Conservation (phyloP, 305 asterid species). For the Fraxinus paxiana region DNA sequence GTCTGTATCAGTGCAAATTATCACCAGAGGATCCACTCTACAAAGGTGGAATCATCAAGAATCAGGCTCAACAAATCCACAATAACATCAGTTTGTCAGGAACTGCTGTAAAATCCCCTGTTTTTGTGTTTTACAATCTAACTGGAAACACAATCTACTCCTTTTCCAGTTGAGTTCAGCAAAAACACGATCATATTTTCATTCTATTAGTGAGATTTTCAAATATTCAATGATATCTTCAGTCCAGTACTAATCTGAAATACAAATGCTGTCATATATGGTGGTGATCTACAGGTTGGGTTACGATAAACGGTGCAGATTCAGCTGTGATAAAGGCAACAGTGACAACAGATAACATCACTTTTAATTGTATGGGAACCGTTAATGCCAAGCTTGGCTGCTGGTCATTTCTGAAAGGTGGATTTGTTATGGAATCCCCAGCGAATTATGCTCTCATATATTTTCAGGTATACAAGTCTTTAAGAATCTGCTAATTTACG, state of each 20-base stretch:
- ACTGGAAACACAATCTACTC: conserved; percentile 34
- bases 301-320: conserved; percentile 31
- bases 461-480: conserved; percentile 27
- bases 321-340: conserved; percentile 31
- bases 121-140: conserved; percentile 33
- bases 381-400: conserved; percentile 39
- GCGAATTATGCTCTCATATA: conserved; percentile 20
- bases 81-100: neutral
- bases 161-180: conserved; percentile 37
- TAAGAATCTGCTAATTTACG: neutral
- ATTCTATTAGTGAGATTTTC: neutral
- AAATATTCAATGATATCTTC: neutral
- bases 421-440: conserved; percentile 35
- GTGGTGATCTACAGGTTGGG: conserved; percentile 34
- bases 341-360: conserved; percentile 27
- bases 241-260: neutral
- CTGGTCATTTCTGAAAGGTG: conserved; percentile 51
- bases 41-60: conserved; percentile 38
- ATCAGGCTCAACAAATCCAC: conserved; percentile 4
- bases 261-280: neutral
- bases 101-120: conserved; percentile 15
- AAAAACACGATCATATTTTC: neutral
- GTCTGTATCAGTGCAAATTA: conserved; percentile 36
- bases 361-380: conserved; percentile 31
- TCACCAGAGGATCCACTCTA: conserved; percentile 41